Evolutionary conservation across 495 filamentous ascomycete genomes (phyloP).

Genomic region (Hyaloscypha bicolor): DNA sequence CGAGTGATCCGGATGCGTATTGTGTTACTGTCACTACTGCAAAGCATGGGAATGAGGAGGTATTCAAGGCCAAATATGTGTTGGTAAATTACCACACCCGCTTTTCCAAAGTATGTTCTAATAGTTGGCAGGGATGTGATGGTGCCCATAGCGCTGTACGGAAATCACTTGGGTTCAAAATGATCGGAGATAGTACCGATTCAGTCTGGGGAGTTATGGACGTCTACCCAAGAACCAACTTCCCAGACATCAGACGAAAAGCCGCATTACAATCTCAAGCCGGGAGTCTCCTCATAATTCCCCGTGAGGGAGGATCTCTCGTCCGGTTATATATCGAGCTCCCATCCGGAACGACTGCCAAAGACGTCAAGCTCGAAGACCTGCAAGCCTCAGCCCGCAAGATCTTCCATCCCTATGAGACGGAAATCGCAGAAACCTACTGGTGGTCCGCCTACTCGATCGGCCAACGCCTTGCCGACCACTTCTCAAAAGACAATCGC

Average conservation of each 20-base stretch:
- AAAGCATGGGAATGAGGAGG: constrained; percentile 52
- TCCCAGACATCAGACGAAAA: constrained; percentile 73
- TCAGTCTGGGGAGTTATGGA: constrained; percentile 87
- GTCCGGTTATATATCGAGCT: constrained; percentile 67
- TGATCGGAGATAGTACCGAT: constrained; percentile 77
- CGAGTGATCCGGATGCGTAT: constrained; percentile 47
- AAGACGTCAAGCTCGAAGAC: constrained; percentile 53
- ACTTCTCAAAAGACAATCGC: constrained; percentile 56
- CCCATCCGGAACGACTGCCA: constrained; percentile 36
- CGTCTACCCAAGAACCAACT: constrained; percentile 70
- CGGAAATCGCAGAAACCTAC: constrained; percentile 47
- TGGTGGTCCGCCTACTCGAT: constrained; percentile 70
- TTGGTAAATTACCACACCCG: constrained; percentile 49
- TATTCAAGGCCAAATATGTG: constrained; percentile 67
- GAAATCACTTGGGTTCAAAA: constrained; percentile 64
- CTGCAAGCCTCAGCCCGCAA: constrained; percentile 59
- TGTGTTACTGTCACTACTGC: constrained; percentile 55
- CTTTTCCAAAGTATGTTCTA: not conserved
- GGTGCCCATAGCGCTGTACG: constrained; percentile 75
- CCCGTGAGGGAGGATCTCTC: constrained; percentile 63
- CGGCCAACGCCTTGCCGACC: constrained; percentile 60
- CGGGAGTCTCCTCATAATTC: constrained; percentile 63
- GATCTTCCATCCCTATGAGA: constrained; percentile 56
- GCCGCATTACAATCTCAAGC: constrained; percentile 52
- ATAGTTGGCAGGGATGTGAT: constrained; percentile 64